Evolutionary conservation across 495 filamentous ascomycete genomes (phyloP), one percentile per base, ranked within the genome.

Genomic region (Penicillium paxilli): DNA sequence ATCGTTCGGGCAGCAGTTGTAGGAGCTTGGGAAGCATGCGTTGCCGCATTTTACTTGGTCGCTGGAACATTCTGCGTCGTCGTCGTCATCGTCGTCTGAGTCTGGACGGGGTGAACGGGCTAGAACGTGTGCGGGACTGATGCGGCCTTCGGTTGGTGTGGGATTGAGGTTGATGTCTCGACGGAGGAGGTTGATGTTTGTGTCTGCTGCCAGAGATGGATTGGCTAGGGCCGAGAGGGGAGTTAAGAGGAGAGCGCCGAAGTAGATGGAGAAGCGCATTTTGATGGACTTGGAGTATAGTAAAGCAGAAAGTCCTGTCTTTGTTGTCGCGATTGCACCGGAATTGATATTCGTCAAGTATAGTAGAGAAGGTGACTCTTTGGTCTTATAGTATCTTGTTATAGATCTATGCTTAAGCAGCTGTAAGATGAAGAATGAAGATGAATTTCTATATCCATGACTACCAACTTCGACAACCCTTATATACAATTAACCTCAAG

Each of bases 1-100:
- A 35, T 48, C 25, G 10, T 32, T 48, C 1, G 46, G 46, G 20
- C 46, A 48, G 28, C 46, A 48, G 17, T 12, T 48, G n/a, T 48
- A 48, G 16, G 46, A 33, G 26, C 22, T 19, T 1, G 46, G 46
- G 32, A 48, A 30, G 22, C 46, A 48, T 5, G 46, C 23, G 22
- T 48, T 21, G 12, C 46, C 46, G 46, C 46, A 48, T 19, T 35
- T 30, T 5, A 33, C 25, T 14, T 48, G 26, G 46, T 35, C 28
- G 7, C 28, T 48, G 4, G 46, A 21, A 21, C 46, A 48, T 17
- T 28, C 30, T n/a, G n/a, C n/a, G n/a, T n/a, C n/a, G 23, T 26
- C 35, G 9, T 40, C n/a, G 17, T 47, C 44, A 30, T 47, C 45
- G 8, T 48, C 21, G 28, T 48, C 46, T n/a, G 26, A 30, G 16